phyloP scores from a whole-genome alignment of 2,329 filamentous ascomycete species.

The Arthroderma sp. region DNA sequence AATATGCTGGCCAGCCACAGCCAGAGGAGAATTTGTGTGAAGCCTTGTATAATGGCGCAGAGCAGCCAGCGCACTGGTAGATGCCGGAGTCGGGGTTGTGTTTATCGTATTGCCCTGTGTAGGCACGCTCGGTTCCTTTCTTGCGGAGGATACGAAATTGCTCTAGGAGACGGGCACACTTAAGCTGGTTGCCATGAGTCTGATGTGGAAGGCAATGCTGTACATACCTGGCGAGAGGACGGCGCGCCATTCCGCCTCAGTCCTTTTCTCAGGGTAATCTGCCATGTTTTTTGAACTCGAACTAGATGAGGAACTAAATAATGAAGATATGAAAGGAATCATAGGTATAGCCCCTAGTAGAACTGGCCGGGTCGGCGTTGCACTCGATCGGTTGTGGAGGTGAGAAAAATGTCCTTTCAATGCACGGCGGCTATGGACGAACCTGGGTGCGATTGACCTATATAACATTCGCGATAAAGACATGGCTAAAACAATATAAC shows the following conservation, averaged over 20 bases:
- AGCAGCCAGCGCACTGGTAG: slow-evolving; percentile 79
- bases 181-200: background rate
- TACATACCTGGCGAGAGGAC: slow-evolving; percentile 57
- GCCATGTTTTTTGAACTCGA: slow-evolving; percentile 14
- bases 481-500: background rate
- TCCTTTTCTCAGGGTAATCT: slow-evolving; percentile 55
- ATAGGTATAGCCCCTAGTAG: slow-evolving; percentile 42
- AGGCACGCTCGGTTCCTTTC: slow-evolving; percentile 78
- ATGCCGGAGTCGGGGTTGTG: slow-evolving; percentile 64
- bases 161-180: slow-evolving; percentile 43
- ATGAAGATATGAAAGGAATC: slow-evolving; percentile 63
- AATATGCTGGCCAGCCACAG: slow-evolving; percentile 97
- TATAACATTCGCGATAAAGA: background rate
- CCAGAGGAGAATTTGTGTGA: slow-evolving; percentile 91
- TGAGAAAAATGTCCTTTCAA: background rate
- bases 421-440: background rate
- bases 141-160: slow-evolving; percentile 89
- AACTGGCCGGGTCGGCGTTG: background rate
- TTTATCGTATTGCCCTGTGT: slow-evolving; percentile 74
- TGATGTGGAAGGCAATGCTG: background rate
- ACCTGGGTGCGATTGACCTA: background rate
- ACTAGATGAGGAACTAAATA: slow-evolving; percentile 53
- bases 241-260: slow-evolving; percentile 76
- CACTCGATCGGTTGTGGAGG: slow-evolving; percentile 29
- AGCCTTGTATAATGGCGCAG: slow-evolving; percentile 81